These are phyloP conservation scores for Gynochthodes officinalis DNA, from an alignment of 257 asterid species.

Conservation along the genomic window DNA sequence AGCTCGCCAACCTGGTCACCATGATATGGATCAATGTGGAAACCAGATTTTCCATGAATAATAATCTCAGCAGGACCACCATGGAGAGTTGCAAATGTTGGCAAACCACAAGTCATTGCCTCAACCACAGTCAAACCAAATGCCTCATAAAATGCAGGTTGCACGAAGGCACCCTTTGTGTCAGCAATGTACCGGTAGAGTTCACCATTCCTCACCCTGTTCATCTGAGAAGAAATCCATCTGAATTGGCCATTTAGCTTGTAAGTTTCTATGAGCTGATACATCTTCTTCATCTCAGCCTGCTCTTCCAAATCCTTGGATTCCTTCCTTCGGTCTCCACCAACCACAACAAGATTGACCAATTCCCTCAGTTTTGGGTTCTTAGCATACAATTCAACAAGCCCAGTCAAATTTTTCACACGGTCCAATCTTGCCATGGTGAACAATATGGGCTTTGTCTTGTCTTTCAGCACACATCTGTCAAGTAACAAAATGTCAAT, in stretches of 20 bases:
- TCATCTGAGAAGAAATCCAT: conserved; percentile 99
- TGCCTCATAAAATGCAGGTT: conserved; percentile 96
- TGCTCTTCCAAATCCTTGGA: conserved; percentile 96
- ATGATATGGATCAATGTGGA: conserved; percentile 91
- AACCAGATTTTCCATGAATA: conserved; percentile 81
- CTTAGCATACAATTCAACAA: conserved; percentile 87
- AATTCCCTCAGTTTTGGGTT: conserved; percentile 68
- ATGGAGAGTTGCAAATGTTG: conserved; percentile 77
- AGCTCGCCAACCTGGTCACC: conserved; percentile 71
- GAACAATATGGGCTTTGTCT: conserved; percentile 78
- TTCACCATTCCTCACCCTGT: conserved; percentile 92
- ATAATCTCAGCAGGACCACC: conserved; percentile 99
- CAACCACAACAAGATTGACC: conserved; percentile 83
- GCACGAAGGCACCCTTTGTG: conserved; percentile 79
- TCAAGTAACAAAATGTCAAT: not conserved
- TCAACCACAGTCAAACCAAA: conserved; percentile 95
- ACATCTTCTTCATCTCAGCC: conserved; percentile 93
- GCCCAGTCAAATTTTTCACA: conserved; percentile 84
- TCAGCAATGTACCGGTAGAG: conserved; percentile 89
- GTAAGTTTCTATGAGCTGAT: conserved; percentile 64
- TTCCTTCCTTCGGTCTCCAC: conserved; percentile 88
- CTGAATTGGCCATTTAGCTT: conserved; percentile 79
- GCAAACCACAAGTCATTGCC: conserved; percentile 97
- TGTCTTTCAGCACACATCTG: conserved; percentile 84
- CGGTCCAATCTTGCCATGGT: conserved; percentile 96